A percentile compares a stretch with the other conserved stretches of the same genome.
Conservation (phyloP, 129 eudicot genomes). For the Chrysanthemum makinoi region DNA sequence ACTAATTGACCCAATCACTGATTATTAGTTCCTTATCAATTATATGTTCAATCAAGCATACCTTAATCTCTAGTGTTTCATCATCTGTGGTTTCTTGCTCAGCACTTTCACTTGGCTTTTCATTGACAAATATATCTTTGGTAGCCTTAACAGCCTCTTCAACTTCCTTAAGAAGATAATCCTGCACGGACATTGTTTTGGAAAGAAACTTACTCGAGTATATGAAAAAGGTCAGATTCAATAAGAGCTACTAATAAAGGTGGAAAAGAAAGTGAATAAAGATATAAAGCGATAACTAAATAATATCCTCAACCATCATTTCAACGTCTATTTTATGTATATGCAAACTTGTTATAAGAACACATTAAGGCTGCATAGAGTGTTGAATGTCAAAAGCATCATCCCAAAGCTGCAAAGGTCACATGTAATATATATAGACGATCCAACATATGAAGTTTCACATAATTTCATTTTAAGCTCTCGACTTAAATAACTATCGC, state of each 20-base stretch:
- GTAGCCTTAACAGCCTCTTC: slow-evolving; percentile 19
- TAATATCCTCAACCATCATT: neutral
- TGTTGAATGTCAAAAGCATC: too few species aligned
- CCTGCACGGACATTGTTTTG: slow-evolving; percentile 32
- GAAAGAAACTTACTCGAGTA: neutral
- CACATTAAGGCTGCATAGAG: too few species aligned
- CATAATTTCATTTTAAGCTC: too few species aligned
- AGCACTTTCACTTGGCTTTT: neutral
- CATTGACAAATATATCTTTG: neutral
- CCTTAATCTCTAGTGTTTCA: slow-evolving; percentile 66
- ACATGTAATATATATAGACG: too few species aligned
- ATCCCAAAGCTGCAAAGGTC: too few species aligned
- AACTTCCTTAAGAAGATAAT: slow-evolving; percentile 58
- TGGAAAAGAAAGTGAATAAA: neutral
- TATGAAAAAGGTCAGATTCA: neutral
- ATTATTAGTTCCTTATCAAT: neutral
- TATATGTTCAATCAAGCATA: slow-evolving; percentile 9
- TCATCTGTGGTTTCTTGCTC: slow-evolving; percentile 24
- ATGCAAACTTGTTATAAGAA: too few species aligned
- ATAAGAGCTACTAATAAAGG: neutral
- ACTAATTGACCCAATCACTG: neutral
- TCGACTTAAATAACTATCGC: too few species aligned
- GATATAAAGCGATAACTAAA: neutral
- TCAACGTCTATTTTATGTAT: too few species aligned
- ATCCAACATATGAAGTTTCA: too few species aligned